Percentiles rank a stretch among this genome's conserved stretches.
These are phyloP conservation scores for Diaporthe ampelina DNA, from an alignment of 2,329 filamentous ascomycete genomes.

Conservation along the genomic window DNA sequence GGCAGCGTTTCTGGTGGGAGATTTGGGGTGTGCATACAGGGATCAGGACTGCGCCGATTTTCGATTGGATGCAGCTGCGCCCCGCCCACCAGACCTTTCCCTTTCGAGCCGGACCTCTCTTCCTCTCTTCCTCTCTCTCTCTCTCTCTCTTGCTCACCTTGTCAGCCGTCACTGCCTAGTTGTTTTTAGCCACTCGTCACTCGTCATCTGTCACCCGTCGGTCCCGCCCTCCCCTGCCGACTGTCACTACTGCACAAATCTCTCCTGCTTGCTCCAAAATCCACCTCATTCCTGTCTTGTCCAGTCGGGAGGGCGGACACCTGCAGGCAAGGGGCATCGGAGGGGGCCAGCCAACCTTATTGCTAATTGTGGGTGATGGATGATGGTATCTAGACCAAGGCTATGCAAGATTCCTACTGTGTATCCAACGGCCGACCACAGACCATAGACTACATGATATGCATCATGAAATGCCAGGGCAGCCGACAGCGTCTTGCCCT, in stretches of 20 bases:
- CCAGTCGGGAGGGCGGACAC: neutral
- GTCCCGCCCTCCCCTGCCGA: too few relatives aligned
- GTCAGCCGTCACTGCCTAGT: neutral
- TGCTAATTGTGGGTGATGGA: neutral
- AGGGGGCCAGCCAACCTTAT: conserved; percentile 1
- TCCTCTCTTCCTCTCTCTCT: neutral
- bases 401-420: too few relatives aligned
- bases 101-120: conserved; percentile 37
- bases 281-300: neutral
- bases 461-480: too few relatives aligned
- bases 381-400: too few relatives aligned
- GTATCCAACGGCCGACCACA: too few relatives aligned
- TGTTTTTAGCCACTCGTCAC: neutral
- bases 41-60: conserved; percentile 41
- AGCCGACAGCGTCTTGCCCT: too few relatives aligned
- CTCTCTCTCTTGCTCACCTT: neutral
- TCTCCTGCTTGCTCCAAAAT: neutral
- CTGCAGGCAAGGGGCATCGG: neutral
- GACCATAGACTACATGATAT: too few relatives aligned
- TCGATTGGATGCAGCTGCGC: conserved; percentile 46
- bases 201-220: neutral
- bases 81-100: conserved; percentile 43
- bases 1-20: conserved; percentile 39
- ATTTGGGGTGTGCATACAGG: conserved; percentile 42
- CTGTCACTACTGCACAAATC: too few relatives aligned